These are phyloP conservation scores for Globisporangium parvum DNA, from an alignment of 352 stramenopile genomes.

Conservation along the genomic window DNA sequence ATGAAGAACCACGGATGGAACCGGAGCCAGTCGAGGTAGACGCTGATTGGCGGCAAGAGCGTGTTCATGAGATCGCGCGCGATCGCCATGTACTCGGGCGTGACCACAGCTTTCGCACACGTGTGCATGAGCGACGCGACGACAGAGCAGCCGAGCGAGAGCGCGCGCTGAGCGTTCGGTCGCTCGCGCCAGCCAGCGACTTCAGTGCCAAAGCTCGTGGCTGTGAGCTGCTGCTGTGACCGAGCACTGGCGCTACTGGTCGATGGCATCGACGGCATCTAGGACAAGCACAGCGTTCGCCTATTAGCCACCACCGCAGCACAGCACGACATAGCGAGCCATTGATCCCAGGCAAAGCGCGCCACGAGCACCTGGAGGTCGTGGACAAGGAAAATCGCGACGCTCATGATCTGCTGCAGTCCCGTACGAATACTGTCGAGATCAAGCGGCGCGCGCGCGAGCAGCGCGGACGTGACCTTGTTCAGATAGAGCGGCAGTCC, in stretches of 20 bases:
- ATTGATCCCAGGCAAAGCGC: not conserved
- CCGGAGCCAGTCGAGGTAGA: conserved; percentile 37
- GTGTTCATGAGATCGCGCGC: conserved; percentile 24
- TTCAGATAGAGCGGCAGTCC: conserved; percentile 7
- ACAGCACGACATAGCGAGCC: too few relatives aligned
- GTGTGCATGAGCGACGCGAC: conserved; percentile 11
- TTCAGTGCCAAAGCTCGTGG: conserved; percentile 3
- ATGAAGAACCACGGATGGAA: conserved; percentile 24
- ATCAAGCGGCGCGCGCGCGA: conserved; percentile 3
- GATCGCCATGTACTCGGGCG: conserved; percentile 4
- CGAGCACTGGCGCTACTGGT: not conserved
- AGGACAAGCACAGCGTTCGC: not conserved
- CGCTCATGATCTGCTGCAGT: conserved; percentile 22
- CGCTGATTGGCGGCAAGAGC: conserved; percentile 30
- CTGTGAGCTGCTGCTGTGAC: not conserved
- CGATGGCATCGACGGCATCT: not conserved
- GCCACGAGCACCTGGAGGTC: conserved; percentile 23
- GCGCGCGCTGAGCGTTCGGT: not conserved
- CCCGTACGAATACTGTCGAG: conserved; percentile 1
- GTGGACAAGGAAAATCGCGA: conserved; percentile 30
- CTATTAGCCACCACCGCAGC: not conserved
- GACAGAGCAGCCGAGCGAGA: conserved; percentile 8
- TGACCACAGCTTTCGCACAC: conserved; percentile 9
- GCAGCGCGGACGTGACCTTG: conserved; percentile 3
- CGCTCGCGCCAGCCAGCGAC: not conserved